Conservation (phyloP, 441 rosid species). For the Melastoma candidum region DNA sequence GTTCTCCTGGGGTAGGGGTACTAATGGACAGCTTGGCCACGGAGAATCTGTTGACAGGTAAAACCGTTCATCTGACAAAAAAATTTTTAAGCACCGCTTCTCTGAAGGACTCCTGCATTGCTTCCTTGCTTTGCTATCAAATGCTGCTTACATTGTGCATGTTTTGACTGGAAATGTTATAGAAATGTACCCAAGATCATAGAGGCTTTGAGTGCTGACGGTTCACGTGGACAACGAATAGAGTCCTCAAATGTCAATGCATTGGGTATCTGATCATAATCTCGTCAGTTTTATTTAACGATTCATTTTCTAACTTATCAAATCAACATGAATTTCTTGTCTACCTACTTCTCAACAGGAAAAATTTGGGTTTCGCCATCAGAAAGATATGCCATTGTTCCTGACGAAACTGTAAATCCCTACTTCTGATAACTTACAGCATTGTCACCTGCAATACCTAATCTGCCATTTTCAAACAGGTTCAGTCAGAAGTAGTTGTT, state of each 20-base stretch:
- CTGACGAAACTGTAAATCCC: conserved; percentile 67
- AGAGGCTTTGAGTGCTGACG: conserved; percentile 72
- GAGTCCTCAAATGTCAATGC: conserved; percentile 51
- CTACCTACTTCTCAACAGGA: conserved; percentile 31
- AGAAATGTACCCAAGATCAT: conserved; percentile 81
- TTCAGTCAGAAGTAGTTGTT: no score
- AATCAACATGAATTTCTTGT: background rate
- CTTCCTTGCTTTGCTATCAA: background rate
- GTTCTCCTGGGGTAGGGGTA: conserved; percentile 98
- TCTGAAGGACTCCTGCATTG: no score
- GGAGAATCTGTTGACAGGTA: conserved; percentile 76
- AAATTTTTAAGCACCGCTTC: no score
- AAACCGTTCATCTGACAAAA: conserved; percentile 8
- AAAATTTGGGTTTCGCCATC: conserved; percentile 81
- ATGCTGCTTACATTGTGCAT: background rate
- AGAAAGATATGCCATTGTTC: conserved; percentile 93
- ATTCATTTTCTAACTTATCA: no score
- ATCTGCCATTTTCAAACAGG: no score
- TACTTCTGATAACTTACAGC: background rate
- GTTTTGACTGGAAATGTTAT: conserved; percentile 11
- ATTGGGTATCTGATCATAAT: conserved; percentile 32
- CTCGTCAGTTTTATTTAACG: background rate
- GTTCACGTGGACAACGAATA: conserved; percentile 72
- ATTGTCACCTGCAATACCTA: no score
- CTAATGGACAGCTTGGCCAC: conserved; percentile 96